Conservation (phyloP, 176 grass and related monocot species). For the Oryza meyeriana region DNA sequence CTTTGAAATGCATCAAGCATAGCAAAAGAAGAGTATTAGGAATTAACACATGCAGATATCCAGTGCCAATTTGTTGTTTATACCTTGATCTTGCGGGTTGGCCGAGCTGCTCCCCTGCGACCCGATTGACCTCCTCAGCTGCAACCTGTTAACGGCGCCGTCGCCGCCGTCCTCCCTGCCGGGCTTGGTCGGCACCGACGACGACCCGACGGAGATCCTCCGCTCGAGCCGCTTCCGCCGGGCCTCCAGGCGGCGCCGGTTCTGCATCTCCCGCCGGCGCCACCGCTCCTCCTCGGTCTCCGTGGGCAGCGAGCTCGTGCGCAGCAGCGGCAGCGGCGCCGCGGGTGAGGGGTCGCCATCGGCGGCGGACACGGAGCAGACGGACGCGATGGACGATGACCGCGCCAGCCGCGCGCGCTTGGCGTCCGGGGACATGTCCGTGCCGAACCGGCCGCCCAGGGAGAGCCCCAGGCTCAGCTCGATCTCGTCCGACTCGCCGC, state of each 20-base stretch:
- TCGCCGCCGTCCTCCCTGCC: conserved; percentile 1
- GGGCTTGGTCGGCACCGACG: background rate
- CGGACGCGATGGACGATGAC: conserved; percentile 74
- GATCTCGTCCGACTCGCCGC: conserved; percentile 50
- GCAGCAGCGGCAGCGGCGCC: conserved; percentile 43
- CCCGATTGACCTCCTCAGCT: conserved; percentile 32
- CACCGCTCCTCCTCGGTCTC: conserved; percentile 68
- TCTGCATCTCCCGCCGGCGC: conserved; percentile 76
- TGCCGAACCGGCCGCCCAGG: conserved; percentile 59
- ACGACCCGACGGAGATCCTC: conserved; percentile 56
- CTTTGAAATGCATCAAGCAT: background rate
- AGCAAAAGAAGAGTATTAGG: background rate
- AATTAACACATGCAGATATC: background rate
- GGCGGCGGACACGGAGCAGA: conserved; percentile 44
- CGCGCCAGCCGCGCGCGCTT: conserved; percentile 52
- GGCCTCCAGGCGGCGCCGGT: conserved; percentile 58
- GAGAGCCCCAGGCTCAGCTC: conserved; percentile 83
- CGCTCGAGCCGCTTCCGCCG: conserved; percentile 70
- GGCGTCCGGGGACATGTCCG: conserved; percentile 50
- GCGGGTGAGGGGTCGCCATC: conserved; percentile 36
- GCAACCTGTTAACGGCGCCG: background rate
- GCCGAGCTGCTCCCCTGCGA: conserved; percentile 51
- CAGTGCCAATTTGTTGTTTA: background rate
- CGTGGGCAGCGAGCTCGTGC: conserved; percentile 79
- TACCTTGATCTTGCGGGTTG: conserved; percentile 44